Conservation (phyloP, 306 rosid species). For the Sicyos edulis region DNA sequence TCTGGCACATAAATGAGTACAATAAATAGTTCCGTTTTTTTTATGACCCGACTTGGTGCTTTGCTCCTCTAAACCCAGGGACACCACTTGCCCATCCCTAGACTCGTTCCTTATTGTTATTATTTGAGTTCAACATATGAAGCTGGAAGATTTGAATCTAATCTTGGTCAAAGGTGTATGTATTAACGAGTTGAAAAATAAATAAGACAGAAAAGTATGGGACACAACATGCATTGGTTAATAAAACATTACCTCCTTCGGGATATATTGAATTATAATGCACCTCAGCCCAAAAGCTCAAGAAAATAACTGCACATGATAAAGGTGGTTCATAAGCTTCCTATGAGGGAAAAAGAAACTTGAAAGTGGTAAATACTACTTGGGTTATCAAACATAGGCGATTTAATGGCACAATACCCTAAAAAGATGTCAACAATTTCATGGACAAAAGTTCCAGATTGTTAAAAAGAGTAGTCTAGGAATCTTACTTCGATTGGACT, state of each 20-base stretch:
- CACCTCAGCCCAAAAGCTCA: slow-evolving; percentile 99
- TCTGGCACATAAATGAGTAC: too few species aligned
- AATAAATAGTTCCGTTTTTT: too few species aligned
- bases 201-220: background rate
- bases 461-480: background rate
- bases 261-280: slow-evolving; percentile 96
- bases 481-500: slow-evolving; percentile 68
- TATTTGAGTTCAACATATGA: background rate
- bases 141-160: background rate
- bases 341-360: background rate
- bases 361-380: background rate
- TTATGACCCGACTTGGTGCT: too few species aligned
- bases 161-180: background rate
- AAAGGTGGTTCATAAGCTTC: background rate
- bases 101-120: background rate
- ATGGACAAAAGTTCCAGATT: background rate
- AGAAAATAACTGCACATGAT: slow-evolving; percentile 76
- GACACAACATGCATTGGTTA: background rate
- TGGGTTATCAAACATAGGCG: background rate
- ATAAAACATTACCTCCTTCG: slow-evolving; percentile 60
- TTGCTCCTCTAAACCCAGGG: too few species aligned
- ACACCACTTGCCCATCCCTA: too few species aligned
- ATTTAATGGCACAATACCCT: background rate
- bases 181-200: background rate
- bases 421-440: background rate